Base-by-base conservation (phyloP, 768 basidiomycete species). In the Termitomyces sp. region DNA sequence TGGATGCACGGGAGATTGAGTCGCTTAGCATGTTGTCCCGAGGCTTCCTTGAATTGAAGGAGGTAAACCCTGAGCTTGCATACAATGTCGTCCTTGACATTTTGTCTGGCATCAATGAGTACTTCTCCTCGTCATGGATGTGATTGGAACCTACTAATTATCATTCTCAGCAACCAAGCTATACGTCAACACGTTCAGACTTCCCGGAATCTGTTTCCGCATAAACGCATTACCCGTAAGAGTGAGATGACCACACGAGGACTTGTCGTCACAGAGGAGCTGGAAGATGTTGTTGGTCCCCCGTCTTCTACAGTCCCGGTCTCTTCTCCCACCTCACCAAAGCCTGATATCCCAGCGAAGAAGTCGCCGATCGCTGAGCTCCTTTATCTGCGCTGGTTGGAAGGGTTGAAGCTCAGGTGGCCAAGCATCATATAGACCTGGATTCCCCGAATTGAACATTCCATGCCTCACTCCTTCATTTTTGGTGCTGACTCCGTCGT, bases 301-400 rank as follows among this genome's bases (percentile, higher is more conserved):
- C 78, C 79, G 5, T 57, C 73, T 9, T 63, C 76, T 31, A 68
- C 76, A 15, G 76, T 68, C 51, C 58, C 75, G 5, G 65, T 59
- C 57, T 43, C 58, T 23, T 35, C 61, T 7, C 53, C 64, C 7
- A 50, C 64, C 1, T 54, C 58, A 11, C 40, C 65, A 5, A 74
- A 73, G 62, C 60, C 59, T 40, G 79, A 83, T 29, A 41, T 64
- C 2, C 76, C 79, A 12, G 68, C 76, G 51, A 80, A 83, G 58
- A 89, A 86, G 68, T 94, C 92, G 52, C 94, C 95, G 6, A 94
- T 98, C 27, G 91, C 94, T 20, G 96, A 98, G 68, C 79, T 98
- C 59, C 75, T 98, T n/a, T 98, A 98, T 68, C 87, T 95, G 81
- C 85, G 96, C 46, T 98, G 96, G 95, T 75, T 98, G 23, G 91